Conservation (phyloP, 768 basidiomycete genomes). For the Mycena rosella region DNA sequence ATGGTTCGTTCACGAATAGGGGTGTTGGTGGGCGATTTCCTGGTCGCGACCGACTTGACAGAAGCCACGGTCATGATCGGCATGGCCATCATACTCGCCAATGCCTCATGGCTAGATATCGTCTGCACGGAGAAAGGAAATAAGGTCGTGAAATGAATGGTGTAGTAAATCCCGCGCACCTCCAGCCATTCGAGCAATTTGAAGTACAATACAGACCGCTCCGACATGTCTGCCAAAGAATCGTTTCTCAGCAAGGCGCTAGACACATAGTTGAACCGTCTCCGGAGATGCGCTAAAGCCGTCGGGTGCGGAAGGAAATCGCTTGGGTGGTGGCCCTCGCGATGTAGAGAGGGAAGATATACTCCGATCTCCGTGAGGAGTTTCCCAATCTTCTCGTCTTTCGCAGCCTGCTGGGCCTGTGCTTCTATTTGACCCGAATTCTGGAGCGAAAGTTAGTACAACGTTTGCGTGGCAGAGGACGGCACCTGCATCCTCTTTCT, state of each 20-base stretch:
- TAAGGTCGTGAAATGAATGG: conserved; percentile 26
- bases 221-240: conserved; percentile 95
- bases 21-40: conserved; percentile 59
- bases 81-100: conserved; percentile 98
- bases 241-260: conserved; percentile 91
- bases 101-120: conserved; percentile 91
- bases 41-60: conserved; percentile 72
- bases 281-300: conserved; percentile 89
- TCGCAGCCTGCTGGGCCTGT: conserved; percentile 73
- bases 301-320: conserved; percentile 96
- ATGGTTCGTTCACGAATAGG: conserved; percentile 84
- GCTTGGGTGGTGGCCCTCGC: conserved; percentile 83
- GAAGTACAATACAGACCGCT: conserved; percentile 86
- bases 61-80: conserved; percentile 90
- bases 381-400: conserved; percentile 80
- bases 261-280: conserved; percentile 91
- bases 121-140: conserved; percentile 64
- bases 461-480: conserved; percentile 6
- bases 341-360: conserved; percentile 86
- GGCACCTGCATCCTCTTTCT: conserved; percentile 84
- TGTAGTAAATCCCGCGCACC: conserved; percentile 56
- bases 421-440: conserved; percentile 86
- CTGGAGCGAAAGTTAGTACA: conserved; percentile 52
- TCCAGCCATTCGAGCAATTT: conserved; percentile 94
- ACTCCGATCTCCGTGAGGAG: conserved; percentile 80